Base-by-base conservation (phyloP, 306 rosid genomes). In the Trifolium repens region DNA sequence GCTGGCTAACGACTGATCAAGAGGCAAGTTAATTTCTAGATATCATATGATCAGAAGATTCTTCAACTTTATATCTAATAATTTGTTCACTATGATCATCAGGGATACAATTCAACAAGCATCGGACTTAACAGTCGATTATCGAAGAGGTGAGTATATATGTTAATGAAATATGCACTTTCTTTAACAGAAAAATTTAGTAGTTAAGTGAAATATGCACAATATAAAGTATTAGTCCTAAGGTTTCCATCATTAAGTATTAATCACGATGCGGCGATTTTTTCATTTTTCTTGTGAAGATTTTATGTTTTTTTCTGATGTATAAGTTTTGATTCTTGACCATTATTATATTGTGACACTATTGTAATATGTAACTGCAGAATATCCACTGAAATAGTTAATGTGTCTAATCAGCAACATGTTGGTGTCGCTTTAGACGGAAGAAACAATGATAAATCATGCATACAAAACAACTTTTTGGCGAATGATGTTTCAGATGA, bases 1-100 rank as follows among this genome's bases (percentile, higher is more conserved):
- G 96, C 73, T 94, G 98, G 98, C 91, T 94, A 26, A 94, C 96
- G 79, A 90, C 83, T 82, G 98, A 92, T 46, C 52, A 46, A 85
- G 98, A 94, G 96, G 98, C 94, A 91, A 88, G 96, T 63, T 53
- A 26, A 26, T 22, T 61, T 14, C 80, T 74, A 27, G 74, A 35
- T 84, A 76, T 19, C 14, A 70, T 50, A 35, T 59, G 17, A 57
- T 55, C 63, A 34, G 13, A 61, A 26, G 52, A 66, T 30, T 76
- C 75, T 58, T 40, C 72, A 79, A 59, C 53, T 69, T 67, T 15
- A 26, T 14, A 27, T 47, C 5, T 32, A 32, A 32, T 32, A 32
- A 4, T 32, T 61, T 81, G 63, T 72, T 85, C 80, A 46, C 80
- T 83, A 84, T 32, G 80, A 78, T 78, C 87, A 87, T 78, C 87